Evolutionary conservation across 2,329 filamentous ascomycete genomes (phyloP).

Genomic region (Neospermospora avenae): DNA sequence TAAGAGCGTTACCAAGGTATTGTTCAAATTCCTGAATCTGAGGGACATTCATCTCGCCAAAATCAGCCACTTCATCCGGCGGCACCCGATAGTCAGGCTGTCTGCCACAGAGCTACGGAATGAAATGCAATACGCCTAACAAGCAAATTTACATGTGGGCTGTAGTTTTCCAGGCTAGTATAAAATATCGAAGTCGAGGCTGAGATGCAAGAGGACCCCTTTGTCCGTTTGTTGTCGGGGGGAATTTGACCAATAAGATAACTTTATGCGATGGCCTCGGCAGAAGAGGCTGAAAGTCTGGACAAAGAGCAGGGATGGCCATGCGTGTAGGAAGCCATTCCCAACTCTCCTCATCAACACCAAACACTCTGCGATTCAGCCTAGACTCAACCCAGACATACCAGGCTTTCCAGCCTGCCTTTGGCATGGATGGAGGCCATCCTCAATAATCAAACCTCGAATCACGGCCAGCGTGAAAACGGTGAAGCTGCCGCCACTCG

Average conservation of each 20-base stretch:
- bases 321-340: neutral
- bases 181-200: neutral
- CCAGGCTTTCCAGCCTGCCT: constrained; percentile 12
- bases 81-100: too few species aligned
- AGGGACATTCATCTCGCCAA: too few species aligned
- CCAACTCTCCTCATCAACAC: constrained; percentile 14
- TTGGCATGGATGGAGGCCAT: constrained; percentile 16
- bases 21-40: too few species aligned
- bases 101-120: neutral
- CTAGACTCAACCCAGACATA: constrained; percentile 2
- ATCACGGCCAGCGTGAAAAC: constrained; percentile 14
- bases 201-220: neutral
- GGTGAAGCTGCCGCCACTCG: constrained; percentile 7
- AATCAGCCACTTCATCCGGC: too few species aligned
- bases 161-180: neutral
- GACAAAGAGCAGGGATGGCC: constrained; percentile 1
- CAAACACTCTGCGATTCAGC: constrained; percentile 12
- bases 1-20: too few species aligned
- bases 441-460: constrained; percentile 5
- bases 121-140: neutral
- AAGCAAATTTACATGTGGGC: neutral
- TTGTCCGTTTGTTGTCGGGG: neutral
- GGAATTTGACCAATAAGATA: neutral
- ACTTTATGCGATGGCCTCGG: neutral
- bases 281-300: constrained; percentile 2